Base-by-base conservation (phyloP, 768 basidiomycete species). In the Suillus luteus region DNA sequence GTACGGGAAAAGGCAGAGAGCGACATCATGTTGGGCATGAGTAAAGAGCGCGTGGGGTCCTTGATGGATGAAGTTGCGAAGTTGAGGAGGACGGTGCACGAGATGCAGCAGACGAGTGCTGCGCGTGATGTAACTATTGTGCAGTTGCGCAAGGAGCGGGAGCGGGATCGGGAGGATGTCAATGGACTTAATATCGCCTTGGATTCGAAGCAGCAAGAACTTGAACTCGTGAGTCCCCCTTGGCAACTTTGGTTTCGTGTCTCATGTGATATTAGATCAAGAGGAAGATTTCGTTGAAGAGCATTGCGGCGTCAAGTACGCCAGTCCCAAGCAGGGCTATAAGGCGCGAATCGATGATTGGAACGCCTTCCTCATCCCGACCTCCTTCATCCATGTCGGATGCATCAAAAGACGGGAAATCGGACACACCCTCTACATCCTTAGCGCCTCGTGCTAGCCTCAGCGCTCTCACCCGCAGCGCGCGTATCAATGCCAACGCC, bases 191-290 rank as follows among this genome's bases (percentile, higher is more conserved):
- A 96, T 69, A 94, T 96, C 41, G 95, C 95, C 0, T 77, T 97
- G 61, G 93, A 96, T 75, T 89, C 93, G 31, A 97, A 97, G 77
- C 95, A 97, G 70, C 94, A 96, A 74, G 95, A 96, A 74, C 78
- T 97, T 44, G 94, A 96, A 72, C 72, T 96, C 75, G 95, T 97
- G 64, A 60, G 86, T 81, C 49, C 35, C 22, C 62, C 69, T 46
- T 49, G 44, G 37, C 59, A 66, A 38, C 49, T 61, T 27, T 38
- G 41, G 7, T 33, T 61, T 7, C 43, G 19, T 9, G 3, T 31
- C 17, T 12, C 2, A 51, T n/a, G 14, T 52, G 11, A 40, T 46
- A 9, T 17, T 40, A 76, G 75, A 65, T 69, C 51, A 58, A 58
- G 17, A 58, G 57, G 24, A 58, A 58, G 35, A 58, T 58, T 12